A percentile compares a stretch with the other conserved stretches of the same genome.
phyloP scores from a whole-genome alignment of 2,329 filamentous ascomycete species.

The Aureobasidium sp. region DNA sequence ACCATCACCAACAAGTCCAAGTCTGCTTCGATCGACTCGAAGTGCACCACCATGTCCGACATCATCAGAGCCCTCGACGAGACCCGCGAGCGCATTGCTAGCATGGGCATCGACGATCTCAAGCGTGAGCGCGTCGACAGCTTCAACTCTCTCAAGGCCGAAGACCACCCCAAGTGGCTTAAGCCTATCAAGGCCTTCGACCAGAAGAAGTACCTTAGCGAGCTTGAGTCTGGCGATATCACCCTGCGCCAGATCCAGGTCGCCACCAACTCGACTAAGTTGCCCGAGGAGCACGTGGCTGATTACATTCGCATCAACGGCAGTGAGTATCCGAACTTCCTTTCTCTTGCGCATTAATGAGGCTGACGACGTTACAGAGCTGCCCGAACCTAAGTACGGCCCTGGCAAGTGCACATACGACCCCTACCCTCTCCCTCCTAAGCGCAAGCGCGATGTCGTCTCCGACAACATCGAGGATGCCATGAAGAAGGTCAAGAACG shows the following conservation, averaged over 20 bases:
- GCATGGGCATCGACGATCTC: not conserved
- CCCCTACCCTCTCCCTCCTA: not conserved
- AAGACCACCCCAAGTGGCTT: not conserved
- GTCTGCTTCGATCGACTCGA: not conserved
- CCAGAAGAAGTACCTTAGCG: not conserved
- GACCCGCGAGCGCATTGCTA: not conserved
- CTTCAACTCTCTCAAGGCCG: not conserved
- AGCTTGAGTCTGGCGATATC: not conserved
- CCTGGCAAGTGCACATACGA: not conserved
- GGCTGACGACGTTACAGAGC: not conserved
- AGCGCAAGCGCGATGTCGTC: not conserved
- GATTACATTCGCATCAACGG: not conserved
- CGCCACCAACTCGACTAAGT: not conserved
- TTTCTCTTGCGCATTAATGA: not conserved
- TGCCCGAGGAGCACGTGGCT: slow-evolving; percentile 11
- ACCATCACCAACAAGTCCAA: not conserved
- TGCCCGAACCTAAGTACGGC: not conserved
- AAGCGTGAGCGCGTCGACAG: not conserved
- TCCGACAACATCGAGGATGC: not conserved
- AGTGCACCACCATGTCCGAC: not conserved
- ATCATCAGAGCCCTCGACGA: not conserved
- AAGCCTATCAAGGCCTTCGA: not conserved
- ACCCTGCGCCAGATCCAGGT: not conserved
- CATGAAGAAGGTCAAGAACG: slow-evolving; percentile 2
- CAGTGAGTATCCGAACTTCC: not conserved